These are phyloP conservation scores for Neurospora sp. DNA, from an alignment of 495 filamentous ascomycete genomes.

Conservation along the genomic window DNA sequence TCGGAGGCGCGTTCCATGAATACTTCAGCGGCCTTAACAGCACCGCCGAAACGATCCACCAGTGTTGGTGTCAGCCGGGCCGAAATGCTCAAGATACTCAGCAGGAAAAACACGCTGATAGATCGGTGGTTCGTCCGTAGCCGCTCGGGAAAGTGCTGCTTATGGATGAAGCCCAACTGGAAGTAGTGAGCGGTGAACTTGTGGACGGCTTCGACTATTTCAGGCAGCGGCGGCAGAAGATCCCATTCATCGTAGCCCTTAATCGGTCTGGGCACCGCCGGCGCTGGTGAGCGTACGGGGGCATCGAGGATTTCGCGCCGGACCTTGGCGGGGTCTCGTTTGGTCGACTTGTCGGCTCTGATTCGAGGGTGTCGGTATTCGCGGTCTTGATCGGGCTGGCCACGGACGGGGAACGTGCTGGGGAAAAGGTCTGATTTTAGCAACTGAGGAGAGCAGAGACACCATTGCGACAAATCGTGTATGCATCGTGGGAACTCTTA, in stretches of 20 bases:
- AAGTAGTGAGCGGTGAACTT: constrained; percentile 38
- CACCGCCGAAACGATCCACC: constrained; percentile 32
- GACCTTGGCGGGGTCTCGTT: constrained; percentile 24
- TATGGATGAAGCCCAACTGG: constrained; percentile 44
- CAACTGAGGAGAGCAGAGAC: neutral
- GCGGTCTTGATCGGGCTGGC: constrained; percentile 34
- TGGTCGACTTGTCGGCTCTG: constrained; percentile 30
- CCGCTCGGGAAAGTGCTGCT: constrained; percentile 33
- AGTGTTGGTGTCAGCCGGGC: constrained; percentile 37
- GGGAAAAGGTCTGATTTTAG: neutral
- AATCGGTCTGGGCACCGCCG: constrained; percentile 12
- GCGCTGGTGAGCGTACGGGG: constrained; percentile 15
- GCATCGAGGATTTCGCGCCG: constrained; percentile 27
- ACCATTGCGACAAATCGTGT: neutral
- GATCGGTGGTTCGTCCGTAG: constrained; percentile 29
- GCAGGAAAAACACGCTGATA: constrained; percentile 37
- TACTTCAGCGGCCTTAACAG: constrained; percentile 33
- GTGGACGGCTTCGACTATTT: constrained; percentile 34
- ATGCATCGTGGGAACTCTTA: constrained; percentile 13
- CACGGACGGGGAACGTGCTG: constrained; percentile 35
- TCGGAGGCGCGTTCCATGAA: constrained; percentile 38
- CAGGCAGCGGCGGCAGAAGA: constrained; percentile 29
- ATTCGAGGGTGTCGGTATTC: constrained; percentile 37
- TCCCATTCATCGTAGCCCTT: constrained; percentile 33
- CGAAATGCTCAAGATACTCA: constrained; percentile 38